Base-by-base conservation (phyloP, 768 basidiomycete genomes). In the Leucogyrophana mollusca region DNA sequence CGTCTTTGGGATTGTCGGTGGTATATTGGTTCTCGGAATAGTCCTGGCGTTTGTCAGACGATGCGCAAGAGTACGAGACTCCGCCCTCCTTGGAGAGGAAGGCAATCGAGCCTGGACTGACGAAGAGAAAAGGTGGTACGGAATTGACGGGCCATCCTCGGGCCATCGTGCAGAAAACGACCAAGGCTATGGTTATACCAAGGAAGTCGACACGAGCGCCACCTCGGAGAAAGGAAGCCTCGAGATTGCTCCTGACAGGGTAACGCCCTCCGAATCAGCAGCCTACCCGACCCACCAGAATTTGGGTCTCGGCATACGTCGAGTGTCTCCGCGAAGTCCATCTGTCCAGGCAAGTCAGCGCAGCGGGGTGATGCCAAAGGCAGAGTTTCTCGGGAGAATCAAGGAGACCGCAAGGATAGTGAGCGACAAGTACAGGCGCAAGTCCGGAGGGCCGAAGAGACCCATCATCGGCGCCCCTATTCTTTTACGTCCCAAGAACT, bases 91-190 rank as follows among this genome's bases (percentile, higher is more conserved):
- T 2, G 82, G 80, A 16, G 79, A 83, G 55, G 81, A 81, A 57
- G 84, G 78, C 10, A 66, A 65, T 21, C 71, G 67, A 22, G 79
- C 73, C 3, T 83, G 75, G 78, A 78, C 79, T 14, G 81, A 80
- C 40, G 77, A 77, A 49, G 87, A 89, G 50, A 78, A 74, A 50
- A 76, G 71, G 53, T 88, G 85, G 83, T 87, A 88, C 56, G 82
- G 81, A 16, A 68, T 85, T 40, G 70, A 64, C 13, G 21, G 50
- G 37, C 9, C 3, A 45, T 23, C n/a, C 21, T 23, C n/a, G 8
- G 33, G 10, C 16, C 57, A 64, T 4, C 51, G 33, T 27, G 36
- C 20, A 16, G 34, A 37, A 40, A 33, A 23, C 25, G 62, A 70
- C 33, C 60, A 57, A 30, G 64, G 66, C 10, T 68, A 65, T 30